Base-by-base conservation (phyloP, 2,329 filamentous ascomycete genomes). In the Hyphodiscus sp. region DNA sequence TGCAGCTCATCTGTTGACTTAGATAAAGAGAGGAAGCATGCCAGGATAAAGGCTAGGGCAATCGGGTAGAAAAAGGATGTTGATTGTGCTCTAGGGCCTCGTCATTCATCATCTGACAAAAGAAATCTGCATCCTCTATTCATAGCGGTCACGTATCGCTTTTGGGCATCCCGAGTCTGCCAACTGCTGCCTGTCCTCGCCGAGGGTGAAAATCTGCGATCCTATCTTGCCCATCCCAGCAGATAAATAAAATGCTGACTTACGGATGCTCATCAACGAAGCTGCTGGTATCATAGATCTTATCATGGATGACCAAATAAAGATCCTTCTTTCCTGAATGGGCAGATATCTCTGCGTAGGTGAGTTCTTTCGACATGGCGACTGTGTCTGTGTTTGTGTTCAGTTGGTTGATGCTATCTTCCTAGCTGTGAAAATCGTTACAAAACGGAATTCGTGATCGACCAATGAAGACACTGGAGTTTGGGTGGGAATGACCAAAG, bases 201-300 rank as follows among this genome's bases (percentile, higher is more conserved):
- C 33, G 11, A 38, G 13, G 2, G 5, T 38, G 33, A 38, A 13
- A 5, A 38, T 38, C 33, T 29, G 30, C 30, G 20, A 16, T 44
- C 18, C 30, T 20, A 29, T 20, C 23, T 26, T n/a, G 6, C 15
- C n/a, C 20, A 41, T 45, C 20, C 38, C 23, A 50, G 23, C 49
- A 52, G 29, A 50, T 41, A 29, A 49, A 53, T 20, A 52, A 42
- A 54, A 49, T 55, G 26, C n/a, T 45, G 41, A 81, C 82, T 75
- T 77, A 86, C 82, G 94, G 94, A 74, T 99, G 94, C 84, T 99
- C 94, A 71, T 97, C 92, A 64, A 97, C 79, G 74, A 99, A 99
- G 73, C 85, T 87, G 67, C 84, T 81, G 70, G 79, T 74, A 73
- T 97, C 83, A 82, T 97, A 99, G 76, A 99, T 85, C 79, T 96